Conservation (phyloP, 345 rosid species). For the Corchorus olitorius region DNA sequence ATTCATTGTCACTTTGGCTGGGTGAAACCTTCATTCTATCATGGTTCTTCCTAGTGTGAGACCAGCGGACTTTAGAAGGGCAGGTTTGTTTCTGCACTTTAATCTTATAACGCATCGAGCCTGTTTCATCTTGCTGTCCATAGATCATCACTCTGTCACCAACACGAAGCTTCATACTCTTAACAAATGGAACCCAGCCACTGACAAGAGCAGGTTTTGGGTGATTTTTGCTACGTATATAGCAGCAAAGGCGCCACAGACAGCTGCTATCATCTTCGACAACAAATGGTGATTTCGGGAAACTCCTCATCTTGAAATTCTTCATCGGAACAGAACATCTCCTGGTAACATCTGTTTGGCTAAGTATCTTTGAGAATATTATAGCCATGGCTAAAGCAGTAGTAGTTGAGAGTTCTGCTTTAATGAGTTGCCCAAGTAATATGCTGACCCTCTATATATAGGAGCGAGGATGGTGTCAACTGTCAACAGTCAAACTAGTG, state of each 20-base stretch:
- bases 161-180: neutral
- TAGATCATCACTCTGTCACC: constrained; percentile 16
- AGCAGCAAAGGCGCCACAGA: neutral
- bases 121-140: constrained; percentile 6
- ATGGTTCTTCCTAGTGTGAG: neutral
- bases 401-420: neutral
- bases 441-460: no score
- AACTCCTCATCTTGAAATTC: neutral
- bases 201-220: constrained; percentile 11
- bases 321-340: constrained; percentile 7
- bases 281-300: neutral
- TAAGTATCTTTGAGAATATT: neutral
- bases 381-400: no score
- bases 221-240: neutral
- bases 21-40: neutral
- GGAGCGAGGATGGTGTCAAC: no score
- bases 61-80: neutral
- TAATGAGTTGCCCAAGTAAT: no score
- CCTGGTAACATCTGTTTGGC: neutral
- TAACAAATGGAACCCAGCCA: neutral
- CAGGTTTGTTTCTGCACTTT: neutral
- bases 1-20: neutral
- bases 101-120: neutral
- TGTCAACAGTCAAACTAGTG: neutral
- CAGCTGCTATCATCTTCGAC: neutral